Evolutionary conservation across 768 basidiomycete genomes (phyloP), one percentile per base, ranked within the genome.

Genomic region (Pisolithus sp.): DNA sequence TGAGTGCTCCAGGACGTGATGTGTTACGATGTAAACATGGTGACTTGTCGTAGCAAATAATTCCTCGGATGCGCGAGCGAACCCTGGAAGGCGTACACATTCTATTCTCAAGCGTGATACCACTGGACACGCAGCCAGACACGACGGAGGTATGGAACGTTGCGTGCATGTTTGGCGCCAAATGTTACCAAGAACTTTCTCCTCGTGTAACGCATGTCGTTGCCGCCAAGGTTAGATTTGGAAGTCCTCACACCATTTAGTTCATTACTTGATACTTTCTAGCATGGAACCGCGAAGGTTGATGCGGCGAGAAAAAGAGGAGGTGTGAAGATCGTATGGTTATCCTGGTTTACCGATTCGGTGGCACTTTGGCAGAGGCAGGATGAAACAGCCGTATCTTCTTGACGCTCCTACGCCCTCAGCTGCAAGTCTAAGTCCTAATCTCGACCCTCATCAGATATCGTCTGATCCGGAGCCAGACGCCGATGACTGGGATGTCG

Each of bases 81-180:
- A 86, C 90, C 0, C 76, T 98, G n/a, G 76, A 77, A 34, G 89
- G 87, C 26, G 77, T 85, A 26, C 82, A 88, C 61, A 79, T 99
- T 30, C 75, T 95, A 34, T 98, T 99, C 69, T 97, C 95, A 1
- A 91, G 93, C 51, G 83, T 99, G 38, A 93, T 98, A 51, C 93
- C 95, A 4, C 78, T 94, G n/a, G 86, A 92, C 60, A 84, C 82
- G 3, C 75, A 71, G 51, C 87, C 91, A 36, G 85, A 93, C 66
- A 74, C 76, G 45, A 89, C 80, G 47, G 91, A 93, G 60, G 81
- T 92, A 46, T 95, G 92, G 92, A 76, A 80, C 58, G 76, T 86
- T 65, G 92, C 95, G 12, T 76, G 79, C 45, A 85, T 88, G 70
- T 98, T 96, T 59, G 95, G 95, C 8, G 95, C 95, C 2, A 75